Evolutionary conservation across 192 early-diverging fungal species (phyloP).

Genomic region (Coemansia sp.): DNA sequence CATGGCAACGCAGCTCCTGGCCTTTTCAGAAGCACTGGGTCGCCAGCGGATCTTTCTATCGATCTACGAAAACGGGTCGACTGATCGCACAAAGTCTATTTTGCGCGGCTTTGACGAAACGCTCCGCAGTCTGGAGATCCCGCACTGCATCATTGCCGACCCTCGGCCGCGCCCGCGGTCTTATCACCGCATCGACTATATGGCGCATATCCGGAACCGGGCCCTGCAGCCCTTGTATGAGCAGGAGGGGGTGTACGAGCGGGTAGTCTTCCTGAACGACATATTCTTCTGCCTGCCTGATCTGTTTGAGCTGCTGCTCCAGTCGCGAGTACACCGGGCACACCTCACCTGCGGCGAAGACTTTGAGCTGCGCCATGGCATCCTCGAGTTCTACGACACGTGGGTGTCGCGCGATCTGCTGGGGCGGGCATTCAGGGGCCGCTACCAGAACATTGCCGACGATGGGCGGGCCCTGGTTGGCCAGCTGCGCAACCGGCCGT

Average conservation of each 20-base stretch:
- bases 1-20: constrained; percentile 32
- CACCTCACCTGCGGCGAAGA: constrained; percentile 51
- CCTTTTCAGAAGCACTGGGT: constrained; percentile 30
- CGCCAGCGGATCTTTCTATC: constrained; percentile 30
- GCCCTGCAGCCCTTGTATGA: constrained; percentile 40
- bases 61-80: constrained; percentile 48
- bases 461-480: constrained; percentile 16
- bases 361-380: constrained; percentile 27
- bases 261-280: constrained; percentile 44
- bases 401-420: constrained; percentile 49
- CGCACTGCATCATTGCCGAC: constrained; percentile 21
- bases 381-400: constrained; percentile 42
- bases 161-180: neutral
- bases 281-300: constrained; percentile 47
- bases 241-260: constrained; percentile 3
- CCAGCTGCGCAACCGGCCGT: constrained; percentile 21
- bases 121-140: constrained; percentile 11
- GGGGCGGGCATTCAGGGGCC: constrained; percentile 33
- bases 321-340: constrained; percentile 35
- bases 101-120: constrained; percentile 10
- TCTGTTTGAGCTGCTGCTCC: constrained; percentile 45
- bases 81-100: constrained; percentile 32
- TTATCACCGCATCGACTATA: constrained; percentile 43
- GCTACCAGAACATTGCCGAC: constrained; percentile 29
- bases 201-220: constrained; percentile 44